These are phyloP conservation scores for Parascedosporium putredinis DNA, from an alignment of 2,329 filamentous ascomycete species.

Conservation along the genomic window DNA sequence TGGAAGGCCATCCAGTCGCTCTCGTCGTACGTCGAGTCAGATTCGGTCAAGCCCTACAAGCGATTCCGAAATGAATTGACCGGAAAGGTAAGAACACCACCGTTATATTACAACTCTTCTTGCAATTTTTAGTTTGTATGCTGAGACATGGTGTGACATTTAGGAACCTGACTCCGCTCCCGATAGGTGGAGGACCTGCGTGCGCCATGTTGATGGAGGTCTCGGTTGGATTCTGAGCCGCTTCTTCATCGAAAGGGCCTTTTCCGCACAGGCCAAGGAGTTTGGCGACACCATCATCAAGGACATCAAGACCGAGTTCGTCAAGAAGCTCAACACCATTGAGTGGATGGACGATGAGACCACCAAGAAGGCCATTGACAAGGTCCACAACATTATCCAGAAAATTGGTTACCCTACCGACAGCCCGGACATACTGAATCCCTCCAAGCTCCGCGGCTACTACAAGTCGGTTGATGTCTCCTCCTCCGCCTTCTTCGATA, in stretches of 20 bases:
- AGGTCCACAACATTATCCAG: slow-evolving; percentile 56
- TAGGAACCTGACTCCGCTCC: slow-evolving; percentile 48
- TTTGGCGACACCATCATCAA: slow-evolving; percentile 60
- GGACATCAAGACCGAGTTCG: slow-evolving; percentile 59
- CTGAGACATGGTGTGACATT: neutral
- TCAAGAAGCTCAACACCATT: slow-evolving; percentile 44
- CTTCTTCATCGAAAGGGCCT: slow-evolving; percentile 60
- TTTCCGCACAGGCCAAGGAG: slow-evolving; percentile 54
- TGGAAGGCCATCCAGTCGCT: slow-evolving; percentile 53
- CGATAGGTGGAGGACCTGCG: slow-evolving; percentile 58
- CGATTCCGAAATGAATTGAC: slow-evolving; percentile 50
- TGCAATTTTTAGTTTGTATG: neutral
- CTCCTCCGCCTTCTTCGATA: slow-evolving; percentile 43
- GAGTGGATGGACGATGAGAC: slow-evolving; percentile 57
- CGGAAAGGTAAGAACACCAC: slow-evolving; percentile 30
- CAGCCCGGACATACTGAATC: slow-evolving; percentile 51
- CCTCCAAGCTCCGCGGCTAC: slow-evolving; percentile 42
- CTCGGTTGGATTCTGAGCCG: slow-evolving; percentile 60
- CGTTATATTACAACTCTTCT: slow-evolving; percentile 3
- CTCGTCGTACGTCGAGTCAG: slow-evolving; percentile 43
- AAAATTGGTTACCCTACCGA: slow-evolving; percentile 59
- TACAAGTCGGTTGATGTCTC: slow-evolving; percentile 44
- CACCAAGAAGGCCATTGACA: slow-evolving; percentile 48
- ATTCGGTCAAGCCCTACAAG: slow-evolving; percentile 47
- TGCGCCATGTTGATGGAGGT: slow-evolving; percentile 43